Conservation (phyloP, 345 rosid genomes). For the Linum lewisii region DNA sequence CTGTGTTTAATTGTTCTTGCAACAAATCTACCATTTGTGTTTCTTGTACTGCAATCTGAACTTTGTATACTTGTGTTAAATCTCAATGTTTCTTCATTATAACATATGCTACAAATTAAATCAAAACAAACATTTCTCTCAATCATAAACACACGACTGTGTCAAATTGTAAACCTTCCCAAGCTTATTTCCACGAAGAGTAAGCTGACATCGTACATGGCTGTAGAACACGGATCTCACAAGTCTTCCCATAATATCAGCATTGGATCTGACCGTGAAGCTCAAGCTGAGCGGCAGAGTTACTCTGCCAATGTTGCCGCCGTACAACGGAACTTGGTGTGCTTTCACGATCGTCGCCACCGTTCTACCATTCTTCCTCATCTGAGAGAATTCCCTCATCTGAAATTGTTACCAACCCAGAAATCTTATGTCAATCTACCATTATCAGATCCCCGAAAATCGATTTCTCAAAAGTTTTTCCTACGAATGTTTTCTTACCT, state of each 20-base stretch:
- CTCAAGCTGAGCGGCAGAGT: conserved; percentile 69
- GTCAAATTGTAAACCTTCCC: conserved; percentile 50
- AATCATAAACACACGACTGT: conserved; percentile 36
- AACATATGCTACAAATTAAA: too few species aligned
- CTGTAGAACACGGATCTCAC: conserved; percentile 54
- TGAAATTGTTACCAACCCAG: conserved; percentile 10
- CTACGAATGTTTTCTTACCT: conserved; percentile 34
- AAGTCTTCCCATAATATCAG: conserved; percentile 65
- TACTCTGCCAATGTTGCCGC: conserved; percentile 40
- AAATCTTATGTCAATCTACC: too few species aligned
- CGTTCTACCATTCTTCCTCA: conserved; percentile 37
- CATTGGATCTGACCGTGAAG: conserved; percentile 58
- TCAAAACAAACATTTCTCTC: conserved; percentile 3
- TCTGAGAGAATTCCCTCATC: conserved; percentile 72
- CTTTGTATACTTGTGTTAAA: too few species aligned
- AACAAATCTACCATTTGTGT: too few species aligned
- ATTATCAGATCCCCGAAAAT: too few species aligned
- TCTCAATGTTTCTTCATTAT: too few species aligned
- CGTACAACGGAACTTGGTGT: conserved; percentile 73
- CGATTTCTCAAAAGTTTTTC: too few species aligned
- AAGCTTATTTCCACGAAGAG: conserved; percentile 42
- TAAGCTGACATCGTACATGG: conserved; percentile 45
- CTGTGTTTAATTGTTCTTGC: too few species aligned
- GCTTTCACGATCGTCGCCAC: conserved; percentile 47
- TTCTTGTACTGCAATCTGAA: too few species aligned